Conservation (phyloP, 108 stramenopile genomes). For the Cyclotella cryptica region DNA sequence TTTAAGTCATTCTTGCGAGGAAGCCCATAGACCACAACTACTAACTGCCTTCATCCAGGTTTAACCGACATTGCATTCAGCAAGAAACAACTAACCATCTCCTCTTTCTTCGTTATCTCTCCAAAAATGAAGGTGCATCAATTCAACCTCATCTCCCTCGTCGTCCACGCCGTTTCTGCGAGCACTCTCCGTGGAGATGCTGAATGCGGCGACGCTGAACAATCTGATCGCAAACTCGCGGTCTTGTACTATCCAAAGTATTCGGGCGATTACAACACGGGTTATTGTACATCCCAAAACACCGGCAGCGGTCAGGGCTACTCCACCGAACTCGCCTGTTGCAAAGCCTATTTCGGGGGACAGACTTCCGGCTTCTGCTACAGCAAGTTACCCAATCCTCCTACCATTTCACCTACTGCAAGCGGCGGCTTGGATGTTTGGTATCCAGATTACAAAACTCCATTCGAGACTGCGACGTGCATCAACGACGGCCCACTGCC, state of each 20-base stretch:
- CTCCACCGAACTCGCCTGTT: background rate
- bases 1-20: too few species aligned
- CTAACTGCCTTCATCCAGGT: too few species aligned
- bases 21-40: too few species aligned
- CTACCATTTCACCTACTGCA: conserved; percentile 4
- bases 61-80: too few species aligned
- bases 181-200: too few species aligned
- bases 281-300: background rate
- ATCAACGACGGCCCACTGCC: conserved; percentile 13
- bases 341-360: background rate
- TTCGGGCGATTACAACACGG: background rate
- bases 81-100: too few species aligned
- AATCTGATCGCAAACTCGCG: background rate
- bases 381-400: conserved; percentile 3
- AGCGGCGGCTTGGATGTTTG: background rate
- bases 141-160: too few species aligned
- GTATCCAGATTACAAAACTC: background rate
- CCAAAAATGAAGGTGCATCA: too few species aligned
- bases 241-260: background rate
- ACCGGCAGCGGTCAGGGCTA: background rate
- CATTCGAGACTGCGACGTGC: background rate
- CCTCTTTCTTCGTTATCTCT: too few species aligned
- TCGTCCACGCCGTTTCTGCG: too few species aligned
- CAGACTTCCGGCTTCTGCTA: background rate
- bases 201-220: background rate